Evolutionary conservation across 1,139 yeast species (phyloP).

Genomic region (Martiniozyma asiatica): DNA sequence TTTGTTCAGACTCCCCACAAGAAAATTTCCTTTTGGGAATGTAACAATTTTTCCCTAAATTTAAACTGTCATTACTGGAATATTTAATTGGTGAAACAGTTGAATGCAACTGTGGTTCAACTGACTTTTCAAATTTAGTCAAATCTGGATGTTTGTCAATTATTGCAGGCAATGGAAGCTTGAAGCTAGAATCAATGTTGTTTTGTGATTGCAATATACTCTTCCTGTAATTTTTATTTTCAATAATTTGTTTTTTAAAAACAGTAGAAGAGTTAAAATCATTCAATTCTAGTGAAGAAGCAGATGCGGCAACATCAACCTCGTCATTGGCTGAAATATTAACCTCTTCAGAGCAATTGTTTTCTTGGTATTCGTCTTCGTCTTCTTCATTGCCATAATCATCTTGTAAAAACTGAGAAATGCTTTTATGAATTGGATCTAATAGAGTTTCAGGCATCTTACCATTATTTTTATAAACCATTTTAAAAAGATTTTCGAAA

Average conservation of each 20-base stretch:
- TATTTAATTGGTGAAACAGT: no score
- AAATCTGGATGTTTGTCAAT: slow-evolving; percentile 8
- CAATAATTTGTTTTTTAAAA: slow-evolving; percentile 3
- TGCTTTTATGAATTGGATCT: slow-evolving; percentile 18
- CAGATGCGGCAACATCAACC: neutral
- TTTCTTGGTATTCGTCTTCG: neutral
- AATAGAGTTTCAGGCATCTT: slow-evolving; percentile 12
- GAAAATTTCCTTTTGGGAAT: no score
- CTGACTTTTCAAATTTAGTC: no score
- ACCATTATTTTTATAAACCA: slow-evolving; percentile 21
- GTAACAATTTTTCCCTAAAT: no score
- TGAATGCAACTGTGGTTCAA: no score
- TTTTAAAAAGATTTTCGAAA: slow-evolving; percentile 28
- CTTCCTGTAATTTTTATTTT: slow-evolving; percentile 5
- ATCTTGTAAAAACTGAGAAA: slow-evolving; percentile 6
- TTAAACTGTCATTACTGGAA: no score
- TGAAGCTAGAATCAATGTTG: slow-evolving; percentile 6
- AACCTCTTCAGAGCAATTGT: neutral
- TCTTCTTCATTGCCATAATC: slow-evolving; percentile 4
- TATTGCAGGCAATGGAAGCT: slow-evolving; percentile 13
- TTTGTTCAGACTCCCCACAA: no score
- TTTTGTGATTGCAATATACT: slow-evolving; percentile 6
- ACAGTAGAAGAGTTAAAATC: neutral
- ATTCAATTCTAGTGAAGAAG: neutral
- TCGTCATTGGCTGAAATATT: neutral